Base-by-base conservation (phyloP, 352 stramenopile genomes). In the Hyphochytrium catenoides region DNA sequence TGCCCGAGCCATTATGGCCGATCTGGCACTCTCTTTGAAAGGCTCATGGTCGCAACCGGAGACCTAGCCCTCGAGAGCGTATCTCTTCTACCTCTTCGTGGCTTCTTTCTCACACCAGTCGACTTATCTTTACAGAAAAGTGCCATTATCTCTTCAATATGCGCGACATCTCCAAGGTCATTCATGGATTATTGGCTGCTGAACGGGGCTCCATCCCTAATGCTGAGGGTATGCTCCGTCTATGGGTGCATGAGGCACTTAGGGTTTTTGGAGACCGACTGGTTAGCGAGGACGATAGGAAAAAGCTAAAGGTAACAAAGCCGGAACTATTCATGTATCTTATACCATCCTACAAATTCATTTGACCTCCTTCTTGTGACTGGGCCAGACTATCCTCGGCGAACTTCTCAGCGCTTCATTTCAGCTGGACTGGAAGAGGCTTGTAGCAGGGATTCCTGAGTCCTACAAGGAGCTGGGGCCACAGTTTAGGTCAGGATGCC, bases 211-310 rank as follows among this genome's bases (percentile, higher is more conserved):
- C 56, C 8, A 64, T 81, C 15, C 54, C 59, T 8, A 75, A 64
- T 23, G 50, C 54, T 2, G 64, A 89, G 22, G 52, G 54, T 0
- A 63, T 85, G 39, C 26, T 85, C 4, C 50, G 78, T 0, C 51
- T 93, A 0, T 93, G 78, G 79, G 52, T 83, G 25, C 79, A 93
- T 40, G 79, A 93, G 49, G 71, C 53, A 31, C 37, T 82, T 11
- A 65, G 78, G 0, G 74, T 92, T 7, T 92, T 91, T 37, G 72
- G 64, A 1, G 79, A 93, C 43, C 69, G 79, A 0, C 57, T 93
- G 8, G 91, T 86, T 2, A 84, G 61, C 34, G 41, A 50, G 1
- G 68, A 78, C 8, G 83, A 94, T 41, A 70, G 82, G 8, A 46
- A 66, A 14, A 84, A 57, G 34, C 94, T 94, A 48, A 83, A 89